These are phyloP conservation scores for Podaxis rugospora DNA, from an alignment of 768 basidiomycete species.

Conservation along the genomic window DNA sequence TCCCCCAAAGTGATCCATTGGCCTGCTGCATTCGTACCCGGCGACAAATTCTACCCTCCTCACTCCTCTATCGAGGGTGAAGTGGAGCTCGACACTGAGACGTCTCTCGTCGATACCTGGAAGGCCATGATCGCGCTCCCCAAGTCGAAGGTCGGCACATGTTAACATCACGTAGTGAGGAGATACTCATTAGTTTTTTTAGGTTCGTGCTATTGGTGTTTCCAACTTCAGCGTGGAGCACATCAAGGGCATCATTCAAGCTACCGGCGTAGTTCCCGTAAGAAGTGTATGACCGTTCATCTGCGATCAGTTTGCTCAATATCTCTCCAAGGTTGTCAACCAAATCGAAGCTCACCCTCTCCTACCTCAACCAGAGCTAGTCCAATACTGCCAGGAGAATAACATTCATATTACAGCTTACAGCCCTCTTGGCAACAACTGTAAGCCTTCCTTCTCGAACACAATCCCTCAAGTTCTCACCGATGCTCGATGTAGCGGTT, in stretches of 20 bases:
- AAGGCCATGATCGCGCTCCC: constrained; percentile 70
- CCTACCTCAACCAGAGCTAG: constrained; percentile 70
- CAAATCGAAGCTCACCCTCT: constrained; percentile 85
- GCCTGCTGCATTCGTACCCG: constrained; percentile 67
- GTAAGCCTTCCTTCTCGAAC: constrained; percentile 28
- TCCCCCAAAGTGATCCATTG: constrained; percentile 63
- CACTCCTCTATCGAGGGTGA: constrained; percentile 41
- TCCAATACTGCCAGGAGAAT: constrained; percentile 63
- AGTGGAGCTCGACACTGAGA: constrained; percentile 50
- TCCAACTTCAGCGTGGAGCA: constrained; percentile 74
- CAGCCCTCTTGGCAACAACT: constrained; percentile 78
- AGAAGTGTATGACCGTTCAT: constrained; percentile 14
- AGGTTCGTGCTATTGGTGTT: constrained; percentile 73
- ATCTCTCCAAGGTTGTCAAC: constrained; percentile 47
- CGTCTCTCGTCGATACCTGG: constrained; percentile 77
- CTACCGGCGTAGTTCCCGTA: constrained; percentile 72
- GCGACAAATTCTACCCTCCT: constrained; percentile 49
- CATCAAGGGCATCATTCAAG: constrained; percentile 61
- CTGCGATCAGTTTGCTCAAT: neutral
- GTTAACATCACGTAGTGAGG: neutral
- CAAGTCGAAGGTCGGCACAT: constrained; percentile 56
- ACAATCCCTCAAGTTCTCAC: neutral
- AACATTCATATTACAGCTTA: constrained; percentile 65
- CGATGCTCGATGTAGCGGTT: constrained; percentile 33
- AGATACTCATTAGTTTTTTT: constrained; percentile 4